Evolutionary conservation across 352 stramenopile species (phyloP), one percentile per base, ranked within the genome.

Genomic region (Phytopythium sindhum): DNA sequence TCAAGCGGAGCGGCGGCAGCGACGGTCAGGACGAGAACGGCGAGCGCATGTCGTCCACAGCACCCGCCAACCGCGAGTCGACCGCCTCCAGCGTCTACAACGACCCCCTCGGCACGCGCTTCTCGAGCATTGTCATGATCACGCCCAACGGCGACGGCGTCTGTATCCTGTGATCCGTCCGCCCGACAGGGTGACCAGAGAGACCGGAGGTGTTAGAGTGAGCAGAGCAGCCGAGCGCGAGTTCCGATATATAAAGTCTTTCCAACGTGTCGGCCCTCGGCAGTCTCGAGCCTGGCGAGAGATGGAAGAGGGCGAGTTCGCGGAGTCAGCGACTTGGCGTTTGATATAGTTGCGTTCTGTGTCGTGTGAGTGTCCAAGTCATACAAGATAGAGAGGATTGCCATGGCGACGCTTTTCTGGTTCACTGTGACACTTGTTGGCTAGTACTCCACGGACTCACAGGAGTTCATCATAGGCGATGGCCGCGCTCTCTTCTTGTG

Each of bases 71-170:
- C 41, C 79, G 78, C 35, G 70, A 59, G 48, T 90, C 80, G 8
- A 73, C 74, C 41, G 64, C 65, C 24, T 70, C 64, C 28, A 93
- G 84, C 53, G 81, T 93, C 42, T 91, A 91, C 69, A 85, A 83
- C 64, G 84, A 93, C 60, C 84, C 84, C 26, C 64, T 93, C 24
- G 80, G 76, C 48, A 93, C 84, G 63, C 84, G 84, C 42, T 93
- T 87, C 73, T 90, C 80, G n/a, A 93, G 84, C 64, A 93, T 93
- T 63, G 84, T 93, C 66, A 93, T 93, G 84, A 89, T 93, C 72
- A 91, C 84, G 47, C 84, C 84, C 56, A 90, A 91, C 60, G 84
- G 84, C 26, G 79, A 93, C 64, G 84, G 84, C 35, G 79, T 93
- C 50, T 93, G 84, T 71, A 87, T 93, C 39, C 66, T 93, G 59